phyloP scores from a whole-genome alignment of 208 protist genomes.

The Borovskyia barvae region DNA sequence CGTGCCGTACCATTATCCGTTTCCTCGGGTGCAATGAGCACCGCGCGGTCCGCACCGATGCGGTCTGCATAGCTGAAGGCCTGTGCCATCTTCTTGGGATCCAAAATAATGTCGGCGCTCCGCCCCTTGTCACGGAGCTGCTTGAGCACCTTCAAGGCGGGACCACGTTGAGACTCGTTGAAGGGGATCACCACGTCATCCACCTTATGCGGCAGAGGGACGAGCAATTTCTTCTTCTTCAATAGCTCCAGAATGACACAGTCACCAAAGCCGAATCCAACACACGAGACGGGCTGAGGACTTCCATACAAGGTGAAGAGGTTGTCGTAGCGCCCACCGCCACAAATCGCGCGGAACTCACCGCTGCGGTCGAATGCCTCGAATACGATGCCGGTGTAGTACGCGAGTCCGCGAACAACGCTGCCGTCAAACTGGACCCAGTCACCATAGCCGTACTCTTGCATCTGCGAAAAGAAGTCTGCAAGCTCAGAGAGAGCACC shows the following conservation, averaged over 20 bases:
- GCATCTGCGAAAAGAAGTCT: conserved; percentile 81
- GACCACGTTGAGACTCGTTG: conserved; percentile 87
- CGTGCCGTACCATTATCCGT: conserved; percentile 87
- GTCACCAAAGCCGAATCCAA: conserved; percentile 96
- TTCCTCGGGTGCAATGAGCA: conserved; percentile 94
- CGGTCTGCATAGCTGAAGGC: conserved; percentile 95
- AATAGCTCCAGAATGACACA: conserved; percentile 95
- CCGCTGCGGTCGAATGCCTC: conserved; percentile 92
- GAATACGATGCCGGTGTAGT: conserved; percentile 97
- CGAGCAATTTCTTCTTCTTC: conserved; percentile 86
- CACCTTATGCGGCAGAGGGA: conserved; percentile 49
- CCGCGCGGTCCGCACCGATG: conserved; percentile 81
- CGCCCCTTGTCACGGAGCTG: conserved; percentile 76
- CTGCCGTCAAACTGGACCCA: conserved; percentile 94
- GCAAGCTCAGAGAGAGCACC: conserved; percentile 83
- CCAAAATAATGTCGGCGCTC: conserved; percentile 89
- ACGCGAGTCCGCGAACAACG: conserved; percentile 94
- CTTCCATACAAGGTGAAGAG: conserved; percentile 93
- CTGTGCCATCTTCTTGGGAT: conserved; percentile 90
- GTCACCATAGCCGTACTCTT: conserved; percentile 93
- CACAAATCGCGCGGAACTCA: conserved; percentile 94
- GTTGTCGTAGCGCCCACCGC: conserved; percentile 95
- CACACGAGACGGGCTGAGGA: conserved; percentile 87
- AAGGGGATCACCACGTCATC: conserved; percentile 93
- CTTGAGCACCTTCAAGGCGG: conserved; percentile 74